phyloP scores from a whole-genome alignment of 495 filamentous ascomycete species.

The Lepidopterella palustris region DNA sequence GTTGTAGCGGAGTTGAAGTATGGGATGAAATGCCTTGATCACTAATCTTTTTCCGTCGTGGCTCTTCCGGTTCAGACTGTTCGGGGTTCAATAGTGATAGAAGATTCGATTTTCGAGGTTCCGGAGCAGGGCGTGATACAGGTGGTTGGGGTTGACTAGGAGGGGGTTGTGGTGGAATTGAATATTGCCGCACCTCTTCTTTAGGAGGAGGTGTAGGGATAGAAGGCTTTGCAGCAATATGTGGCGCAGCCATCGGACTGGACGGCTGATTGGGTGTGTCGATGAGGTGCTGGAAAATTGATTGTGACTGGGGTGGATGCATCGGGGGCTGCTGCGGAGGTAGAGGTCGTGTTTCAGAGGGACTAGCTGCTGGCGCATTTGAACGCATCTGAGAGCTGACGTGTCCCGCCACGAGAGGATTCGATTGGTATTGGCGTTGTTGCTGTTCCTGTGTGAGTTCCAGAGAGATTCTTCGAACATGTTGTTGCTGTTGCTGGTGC shows the following conservation, averaged over 20 bases:
- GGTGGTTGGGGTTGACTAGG: conserved; percentile 3
- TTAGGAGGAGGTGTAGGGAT: conserved; percentile 16
- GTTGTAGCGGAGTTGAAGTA: conserved; percentile 25
- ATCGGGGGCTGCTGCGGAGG: conserved; percentile 6
- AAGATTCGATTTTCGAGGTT: conserved; percentile 26
- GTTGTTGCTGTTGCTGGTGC: not conserved
- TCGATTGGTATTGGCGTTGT: conserved; percentile 14
- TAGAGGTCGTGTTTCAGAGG: conserved; percentile 16
- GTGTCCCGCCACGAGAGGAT: conserved; percentile 2
- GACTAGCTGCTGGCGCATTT: not conserved
- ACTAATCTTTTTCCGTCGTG: conserved; percentile 19
- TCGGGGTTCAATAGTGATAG: conserved; percentile 20
- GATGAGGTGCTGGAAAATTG: conserved; percentile 1
- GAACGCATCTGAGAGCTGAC: conserved; percentile 12
- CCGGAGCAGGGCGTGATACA: conserved; percentile 18
- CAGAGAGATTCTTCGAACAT: conserved; percentile 18
- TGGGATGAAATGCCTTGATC: conserved; percentile 22
- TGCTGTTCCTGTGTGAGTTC: conserved; percentile 4
- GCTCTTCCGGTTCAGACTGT: conserved; percentile 26
- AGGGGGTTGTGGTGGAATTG: conserved; percentile 7
- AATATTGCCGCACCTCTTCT: conserved; percentile 21
- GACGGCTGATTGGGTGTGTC: conserved; percentile 7
- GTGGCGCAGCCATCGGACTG: not conserved
- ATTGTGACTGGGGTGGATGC: conserved; percentile 6
- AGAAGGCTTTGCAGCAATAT: not conserved